Conservation (phyloP, 1,139 yeast genomes). For the Magnusiomyces fungicola region DNA sequence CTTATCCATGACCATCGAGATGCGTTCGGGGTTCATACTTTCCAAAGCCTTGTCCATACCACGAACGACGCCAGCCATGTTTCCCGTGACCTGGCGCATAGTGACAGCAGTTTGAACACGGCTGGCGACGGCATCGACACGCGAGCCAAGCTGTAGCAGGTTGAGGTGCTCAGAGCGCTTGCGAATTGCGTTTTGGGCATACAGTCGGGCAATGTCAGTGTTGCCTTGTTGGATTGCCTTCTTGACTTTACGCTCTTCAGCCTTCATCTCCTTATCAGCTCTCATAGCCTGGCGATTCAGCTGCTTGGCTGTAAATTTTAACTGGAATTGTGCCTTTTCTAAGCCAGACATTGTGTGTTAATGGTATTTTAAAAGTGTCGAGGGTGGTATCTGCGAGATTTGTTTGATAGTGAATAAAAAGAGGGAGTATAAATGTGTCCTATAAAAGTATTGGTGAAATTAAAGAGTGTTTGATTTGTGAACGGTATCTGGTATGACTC, state of each 20-base stretch:
- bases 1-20: conserved; percentile 93
- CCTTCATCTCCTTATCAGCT: conserved; percentile 83
- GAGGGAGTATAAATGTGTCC: no score
- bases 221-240: conserved; percentile 80
- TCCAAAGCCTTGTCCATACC: conserved; percentile 97
- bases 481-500: no score
- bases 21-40: conserved; percentile 85
- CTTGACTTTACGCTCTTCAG: conserved; percentile 82
- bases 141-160: conserved; percentile 70
- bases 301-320: conserved; percentile 84
- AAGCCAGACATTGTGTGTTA: conserved; percentile 14
- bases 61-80: conserved; percentile 84
- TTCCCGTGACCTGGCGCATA: conserved; percentile 89
- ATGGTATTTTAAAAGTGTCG: no score
- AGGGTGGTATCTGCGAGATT: no score
- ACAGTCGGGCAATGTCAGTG: conserved; percentile 86
- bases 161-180: conserved; percentile 84
- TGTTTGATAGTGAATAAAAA: no score
- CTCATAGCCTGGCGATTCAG: conserved; percentile 81
- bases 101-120: conserved; percentile 97
- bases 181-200: conserved; percentile 93
- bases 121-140: conserved; percentile 94
- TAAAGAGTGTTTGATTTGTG: no score
- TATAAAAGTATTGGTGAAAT: no score
- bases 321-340: conserved; percentile 16